Percentiles rank a stretch among this genome's conserved stretches.
Conservation (phyloP, 2,329 filamentous ascomycete genomes). For the Diplodia seriata region DNA sequence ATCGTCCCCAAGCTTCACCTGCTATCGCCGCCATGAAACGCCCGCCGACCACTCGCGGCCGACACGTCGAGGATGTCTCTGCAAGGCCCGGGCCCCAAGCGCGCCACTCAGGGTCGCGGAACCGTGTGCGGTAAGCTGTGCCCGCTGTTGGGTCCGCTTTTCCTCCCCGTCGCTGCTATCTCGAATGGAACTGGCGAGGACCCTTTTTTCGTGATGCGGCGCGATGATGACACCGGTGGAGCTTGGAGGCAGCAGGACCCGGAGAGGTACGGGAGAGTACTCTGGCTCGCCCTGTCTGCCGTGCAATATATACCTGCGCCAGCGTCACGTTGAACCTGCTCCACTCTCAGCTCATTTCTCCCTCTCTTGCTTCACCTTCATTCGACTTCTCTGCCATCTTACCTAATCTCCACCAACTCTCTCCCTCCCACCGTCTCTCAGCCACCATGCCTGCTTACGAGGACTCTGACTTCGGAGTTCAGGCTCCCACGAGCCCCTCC, state of each 20-base stretch:
- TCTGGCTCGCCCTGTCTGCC: neutral
- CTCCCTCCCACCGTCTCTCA: slow-evolving; percentile 26
- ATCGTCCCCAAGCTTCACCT: slow-evolving; percentile 32
- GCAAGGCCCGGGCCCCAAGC: slow-evolving; percentile 25
- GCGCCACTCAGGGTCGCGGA: slow-evolving; percentile 32
- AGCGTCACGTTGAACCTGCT: slow-evolving; percentile 23
- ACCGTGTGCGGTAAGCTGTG: slow-evolving; percentile 24
- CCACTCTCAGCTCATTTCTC: slow-evolving; percentile 23
- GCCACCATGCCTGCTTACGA: slow-evolving; percentile 67
- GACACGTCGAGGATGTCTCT: slow-evolving; percentile 28
- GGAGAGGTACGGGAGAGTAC: slow-evolving; percentile 32
- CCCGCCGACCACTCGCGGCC: slow-evolving; percentile 27
- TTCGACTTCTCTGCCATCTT: neutral
- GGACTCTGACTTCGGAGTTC: slow-evolving; percentile 61
- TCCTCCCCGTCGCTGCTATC: slow-evolving; percentile 30
- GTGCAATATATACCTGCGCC: slow-evolving; percentile 31
- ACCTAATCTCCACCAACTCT: neutral
- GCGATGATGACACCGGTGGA: slow-evolving; percentile 36
- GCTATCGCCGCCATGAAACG: slow-evolving; percentile 32
- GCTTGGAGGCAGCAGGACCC: slow-evolving; percentile 24
- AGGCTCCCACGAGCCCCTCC: slow-evolving; percentile 42
- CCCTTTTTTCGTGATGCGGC: slow-evolving; percentile 33
- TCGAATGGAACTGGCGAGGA: slow-evolving; percentile 25
- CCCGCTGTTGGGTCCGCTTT: slow-evolving; percentile 33
- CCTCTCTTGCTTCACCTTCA: slow-evolving; percentile 1